Evolutionary conservation across 2,329 filamentous ascomycete genomes (phyloP), one percentile per base, ranked within the genome.

Genomic region (Colletotrichum euphorbiae): DNA sequence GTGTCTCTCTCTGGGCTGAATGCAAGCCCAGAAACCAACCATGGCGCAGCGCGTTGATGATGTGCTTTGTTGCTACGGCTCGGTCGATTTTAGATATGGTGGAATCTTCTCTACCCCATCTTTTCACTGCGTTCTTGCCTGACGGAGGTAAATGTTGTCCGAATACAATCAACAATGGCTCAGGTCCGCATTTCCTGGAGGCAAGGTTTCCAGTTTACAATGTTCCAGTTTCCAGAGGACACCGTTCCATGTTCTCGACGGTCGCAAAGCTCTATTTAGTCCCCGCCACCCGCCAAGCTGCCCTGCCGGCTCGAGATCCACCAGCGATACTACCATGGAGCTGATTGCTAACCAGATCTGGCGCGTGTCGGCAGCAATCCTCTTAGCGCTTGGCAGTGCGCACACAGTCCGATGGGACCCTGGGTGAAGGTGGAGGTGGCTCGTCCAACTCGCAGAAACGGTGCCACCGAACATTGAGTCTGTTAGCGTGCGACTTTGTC

Each of bases 291-390:
- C 21, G 61, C 60, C 65, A 64, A 64, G 61, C 59, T 67, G 51
- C 65, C 65, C 66, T 66, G 42, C 54, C 54, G 54, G 61, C n/a
- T 64, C 52, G 33, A 46, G 61, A 31, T 43, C 54, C 61, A 68
- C 48, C 65, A 42, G 42, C 61, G 58, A 60, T 66, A 46, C 66
- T 66, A 68, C 66, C 48, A 54, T 60, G 54, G 40, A 51, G 66
- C 66, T 48, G 66, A 68, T 66, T 48, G 66, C 48, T 68, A 66
- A 59, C 61, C 54, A 60, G 46, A 68, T 60, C 45, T 66, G 61
- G 66, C 33, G 46, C 24, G 6, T 57, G 28, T 68, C 52, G 60
- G 65, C 13, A 64, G 58, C 58, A 50, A 15, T 51, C 50, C 51
- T n/a, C n/a, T n/a, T n/a, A n/a, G n/a, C n/a, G n/a, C 42, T 48